Evolutionary conservation across 306 rosid species (phyloP), one percentile per base, ranked within the genome.

Genomic region (Bauhinia variegata): DNA sequence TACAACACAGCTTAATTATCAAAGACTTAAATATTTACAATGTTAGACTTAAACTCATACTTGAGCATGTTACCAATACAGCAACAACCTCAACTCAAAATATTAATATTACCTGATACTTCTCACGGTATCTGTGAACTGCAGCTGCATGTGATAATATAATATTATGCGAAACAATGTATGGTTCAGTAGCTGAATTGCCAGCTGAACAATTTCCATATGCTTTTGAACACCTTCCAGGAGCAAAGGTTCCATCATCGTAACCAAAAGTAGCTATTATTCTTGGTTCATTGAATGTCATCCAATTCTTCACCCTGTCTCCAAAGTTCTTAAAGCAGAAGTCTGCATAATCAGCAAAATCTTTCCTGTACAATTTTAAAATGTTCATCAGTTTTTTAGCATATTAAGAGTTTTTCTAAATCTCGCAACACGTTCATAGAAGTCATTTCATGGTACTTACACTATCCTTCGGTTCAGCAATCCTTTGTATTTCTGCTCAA

Each of bases 301-400:
- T 86, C 98, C 96, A 92, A 14, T 92, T 87, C 87, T 89, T 89
- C 28, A 92, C 96, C 81, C 96, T 82, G 66, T 88, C 98, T 49
- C 96, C 98, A 56, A 81, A 92, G 7, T 84, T 81, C 87, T 89
- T 92, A 84, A 92, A 92, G 63, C 98, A 89, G 42, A 92, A 92
- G 1, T 92, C 98, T 15, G 96, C 98, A 72, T 77, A 92, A 61
- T 89, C 93, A 0, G 98, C 96, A 64, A 75, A 92, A 58, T 92
- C 96, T 67, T 92, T 84, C 84, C 98, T 92, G 86, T 9, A n/a
- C 46, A 71, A 52, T 34, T 67, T 67, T 53, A 47, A 33, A 67
- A 23, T 44, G 61, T 54, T 48, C 55, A 30, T 72, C 47, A 80
- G n/a, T n/a, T n/a, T n/a, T n/a, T 17, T 4, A 60, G 23, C 5